A percentile compares a stretch with the other conserved stretches of the same genome.
Evolutionary conservation across 2,329 filamentous ascomycete genomes (phyloP).

Genomic region (Fusarium camptoceras): DNA sequence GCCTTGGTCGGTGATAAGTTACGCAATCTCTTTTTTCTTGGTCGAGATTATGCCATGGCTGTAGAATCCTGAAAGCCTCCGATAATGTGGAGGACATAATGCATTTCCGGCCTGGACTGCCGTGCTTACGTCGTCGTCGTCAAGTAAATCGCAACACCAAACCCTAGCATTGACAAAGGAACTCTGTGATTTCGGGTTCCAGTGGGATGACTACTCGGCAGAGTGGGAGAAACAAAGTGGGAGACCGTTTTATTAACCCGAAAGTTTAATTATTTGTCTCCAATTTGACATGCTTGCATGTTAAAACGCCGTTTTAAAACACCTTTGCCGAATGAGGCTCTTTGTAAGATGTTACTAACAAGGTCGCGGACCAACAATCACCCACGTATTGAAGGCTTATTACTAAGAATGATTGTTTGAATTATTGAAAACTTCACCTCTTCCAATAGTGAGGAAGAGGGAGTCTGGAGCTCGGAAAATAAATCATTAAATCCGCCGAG

Average conservation of each 20-base stretch:
- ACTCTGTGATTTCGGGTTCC: neutral
- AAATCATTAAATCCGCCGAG: neutral
- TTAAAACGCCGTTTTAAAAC: neutral
- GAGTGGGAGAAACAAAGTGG: neutral
- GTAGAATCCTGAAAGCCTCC: neutral
- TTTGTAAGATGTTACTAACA: conserved; percentile 1
- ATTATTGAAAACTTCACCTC: neutral
- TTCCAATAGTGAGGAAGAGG: fast-evolving
- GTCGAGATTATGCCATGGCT: neutral
- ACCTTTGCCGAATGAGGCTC: neutral
- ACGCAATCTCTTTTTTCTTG: neutral
- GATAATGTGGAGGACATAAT: too few relatives aligned
- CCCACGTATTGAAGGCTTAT: too few relatives aligned
- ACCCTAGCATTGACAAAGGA: neutral
- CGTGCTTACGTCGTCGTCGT: neutral
- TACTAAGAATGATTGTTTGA: neutral
- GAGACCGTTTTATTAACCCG: neutral
- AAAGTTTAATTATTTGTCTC: neutral
- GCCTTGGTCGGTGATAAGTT: neutral
- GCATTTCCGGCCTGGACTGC: too few relatives aligned
- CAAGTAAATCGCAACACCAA: neutral
- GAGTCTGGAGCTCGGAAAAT: neutral
- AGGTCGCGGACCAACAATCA: neutral
- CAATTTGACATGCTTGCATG: neutral
- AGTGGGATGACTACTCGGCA: neutral